Evolutionary conservation across 352 stramenopile species (phyloP).

Genomic region (Achlya hypogyna): DNA sequence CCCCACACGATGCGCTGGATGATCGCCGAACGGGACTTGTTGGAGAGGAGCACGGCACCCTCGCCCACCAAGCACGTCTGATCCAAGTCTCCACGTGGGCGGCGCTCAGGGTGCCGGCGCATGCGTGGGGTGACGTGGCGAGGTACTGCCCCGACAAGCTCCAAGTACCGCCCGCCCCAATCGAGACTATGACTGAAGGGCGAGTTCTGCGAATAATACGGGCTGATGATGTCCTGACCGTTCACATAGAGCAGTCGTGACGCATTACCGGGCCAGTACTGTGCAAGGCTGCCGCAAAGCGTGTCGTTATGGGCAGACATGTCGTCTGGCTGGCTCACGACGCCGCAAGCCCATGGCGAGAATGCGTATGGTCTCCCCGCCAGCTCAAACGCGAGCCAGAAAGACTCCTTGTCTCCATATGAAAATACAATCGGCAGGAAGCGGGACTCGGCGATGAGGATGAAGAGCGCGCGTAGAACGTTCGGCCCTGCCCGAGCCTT

Average conservation of each 20-base stretch:
- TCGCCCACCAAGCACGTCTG: neutral
- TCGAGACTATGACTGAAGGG: neutral
- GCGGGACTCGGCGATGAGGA: neutral
- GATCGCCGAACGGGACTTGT: neutral
- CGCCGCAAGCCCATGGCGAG: conserved; percentile 19
- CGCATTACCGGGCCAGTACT: conserved; percentile 12
- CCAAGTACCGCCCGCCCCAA: neutral
- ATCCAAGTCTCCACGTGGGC: neutral
- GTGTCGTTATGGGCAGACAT: conserved; percentile 15
- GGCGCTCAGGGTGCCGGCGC: neutral
- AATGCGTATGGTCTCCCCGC: conserved; percentile 18
- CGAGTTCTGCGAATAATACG: too few species aligned
- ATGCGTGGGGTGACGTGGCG: neutral
- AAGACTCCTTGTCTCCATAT: conserved; percentile 22
- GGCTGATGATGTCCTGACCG: neutral
- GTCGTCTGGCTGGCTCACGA: conserved; percentile 21
- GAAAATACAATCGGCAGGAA: neutral
- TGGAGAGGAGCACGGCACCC: neutral
- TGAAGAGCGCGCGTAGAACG: neutral
- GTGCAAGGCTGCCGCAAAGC: conserved; percentile 21
- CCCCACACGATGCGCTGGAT: neutral
- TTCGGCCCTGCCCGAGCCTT: conserved; percentile 6
- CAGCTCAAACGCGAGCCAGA: conserved; percentile 23
- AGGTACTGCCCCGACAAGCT: neutral
- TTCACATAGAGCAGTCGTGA: neutral